Conservation (phyloP, 306 rosid species). For the Rosa multiflora region DNA sequence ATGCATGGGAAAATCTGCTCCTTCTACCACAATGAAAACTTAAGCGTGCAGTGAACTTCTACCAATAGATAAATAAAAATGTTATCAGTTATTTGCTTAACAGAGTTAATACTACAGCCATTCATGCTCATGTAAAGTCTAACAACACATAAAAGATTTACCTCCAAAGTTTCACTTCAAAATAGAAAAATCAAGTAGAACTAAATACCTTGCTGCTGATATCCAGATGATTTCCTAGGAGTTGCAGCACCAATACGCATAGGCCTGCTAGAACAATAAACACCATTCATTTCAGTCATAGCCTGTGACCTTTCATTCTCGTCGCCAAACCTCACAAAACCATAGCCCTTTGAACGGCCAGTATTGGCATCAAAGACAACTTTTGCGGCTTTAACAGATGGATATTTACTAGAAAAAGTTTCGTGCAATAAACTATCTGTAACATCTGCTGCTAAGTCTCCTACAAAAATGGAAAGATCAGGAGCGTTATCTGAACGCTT, state of each 20-base stretch:
- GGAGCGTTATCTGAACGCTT: slow-evolving; percentile 85
- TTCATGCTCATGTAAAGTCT: background rate
- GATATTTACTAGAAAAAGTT: slow-evolving; percentile 69
- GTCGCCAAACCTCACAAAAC: slow-evolving; percentile 96
- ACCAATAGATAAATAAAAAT: background rate
- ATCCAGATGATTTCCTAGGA: slow-evolving; percentile 89
- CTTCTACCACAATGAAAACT: background rate
- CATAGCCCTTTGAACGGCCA: slow-evolving; percentile 96
- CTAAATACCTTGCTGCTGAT: slow-evolving; percentile 49
- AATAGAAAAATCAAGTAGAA: slow-evolving; percentile 14
- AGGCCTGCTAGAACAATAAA: slow-evolving; percentile 86
- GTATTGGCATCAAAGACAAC: slow-evolving; percentile 96
- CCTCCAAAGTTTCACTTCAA: slow-evolving; percentile 12
- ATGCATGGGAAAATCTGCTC: background rate
- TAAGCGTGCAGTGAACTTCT: background rate
- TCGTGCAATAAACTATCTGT: slow-evolving; percentile 78
- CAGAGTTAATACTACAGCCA: background rate
- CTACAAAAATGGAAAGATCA: slow-evolving; percentile 92
- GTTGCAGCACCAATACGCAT: slow-evolving; percentile 98
- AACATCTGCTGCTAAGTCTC: slow-evolving; percentile 95
- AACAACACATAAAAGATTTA: background rate
- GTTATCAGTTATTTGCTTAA: background rate
- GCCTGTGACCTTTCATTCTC: slow-evolving; percentile 83
- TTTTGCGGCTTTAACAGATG: slow-evolving; percentile 91
- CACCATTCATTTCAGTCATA: slow-evolving; percentile 85